Conservation (phyloP, 345 rosid species). For the Citrus inodora region DNA sequence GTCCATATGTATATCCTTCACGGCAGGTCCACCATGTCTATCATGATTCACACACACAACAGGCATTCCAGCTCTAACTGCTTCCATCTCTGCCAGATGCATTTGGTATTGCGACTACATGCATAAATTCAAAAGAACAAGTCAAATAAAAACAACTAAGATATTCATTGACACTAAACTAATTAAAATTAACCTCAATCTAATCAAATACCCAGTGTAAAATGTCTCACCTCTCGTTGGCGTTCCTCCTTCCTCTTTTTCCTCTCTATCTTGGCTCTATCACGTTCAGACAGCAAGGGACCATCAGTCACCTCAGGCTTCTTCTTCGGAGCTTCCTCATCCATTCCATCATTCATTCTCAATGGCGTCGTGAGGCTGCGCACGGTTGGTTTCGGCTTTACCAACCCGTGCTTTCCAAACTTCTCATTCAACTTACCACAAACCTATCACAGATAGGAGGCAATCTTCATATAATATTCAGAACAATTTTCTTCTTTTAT, state of each 20-base stretch:
- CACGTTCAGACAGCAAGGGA: slow-evolving; percentile 84
- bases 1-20: slow-evolving; percentile 94
- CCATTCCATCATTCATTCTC: slow-evolving; percentile 99
- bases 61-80: slow-evolving; percentile 93
- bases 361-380: slow-evolving; percentile 86
- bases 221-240: slow-evolving; percentile 67
- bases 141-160: background rate
- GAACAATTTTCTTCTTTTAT: background rate
- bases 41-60: slow-evolving; percentile 78
- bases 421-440: slow-evolving; percentile 73
- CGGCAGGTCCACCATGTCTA: slow-evolving; percentile 56
- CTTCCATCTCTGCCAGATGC: slow-evolving; percentile 98
- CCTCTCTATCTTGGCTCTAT: slow-evolving; percentile 72
- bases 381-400: slow-evolving; percentile 65
- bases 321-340: slow-evolving; percentile 84
- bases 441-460: slow-evolving; percentile 40
- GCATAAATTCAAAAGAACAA: background rate
- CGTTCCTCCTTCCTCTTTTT: slow-evolving; percentile 95
- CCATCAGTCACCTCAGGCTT: slow-evolving; percentile 87
- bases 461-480: background rate
- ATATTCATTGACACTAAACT: background rate
- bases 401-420: slow-evolving; percentile 93
- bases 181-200: background rate
- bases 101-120: slow-evolving; percentile 79
- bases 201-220: background rate